Percentiles rank a stretch among this genome's conserved stretches.
Evolutionary conservation across 2,329 filamentous ascomycete species (phyloP).

Genomic region (Nigrospora osmanthi): DNA sequence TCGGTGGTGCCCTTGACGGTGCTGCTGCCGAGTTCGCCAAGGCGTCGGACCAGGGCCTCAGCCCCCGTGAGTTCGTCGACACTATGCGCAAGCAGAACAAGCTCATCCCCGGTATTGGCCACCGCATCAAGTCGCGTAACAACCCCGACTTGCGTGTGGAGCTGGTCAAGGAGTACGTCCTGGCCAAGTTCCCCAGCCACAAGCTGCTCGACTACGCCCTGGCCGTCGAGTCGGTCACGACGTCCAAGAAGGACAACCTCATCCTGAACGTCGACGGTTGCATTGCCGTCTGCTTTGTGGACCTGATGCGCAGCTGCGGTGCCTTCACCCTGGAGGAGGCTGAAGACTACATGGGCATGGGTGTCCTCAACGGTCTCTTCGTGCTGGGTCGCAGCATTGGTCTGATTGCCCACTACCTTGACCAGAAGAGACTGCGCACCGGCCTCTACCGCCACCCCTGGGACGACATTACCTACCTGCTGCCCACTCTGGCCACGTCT

Average conservation of each 20-base stretch:
- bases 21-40: constrained; percentile 98
- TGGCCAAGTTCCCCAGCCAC: constrained; percentile 94
- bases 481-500: constrained; percentile 68
- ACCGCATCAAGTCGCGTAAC: constrained; percentile 99
- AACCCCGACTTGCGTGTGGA: constrained; percentile 99
- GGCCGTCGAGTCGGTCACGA: constrained; percentile 95
- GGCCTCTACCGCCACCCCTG: constrained; percentile 98
- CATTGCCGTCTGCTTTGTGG: constrained; percentile 97
- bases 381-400: constrained; percentile 94
- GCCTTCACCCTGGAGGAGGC: constrained; percentile 94
- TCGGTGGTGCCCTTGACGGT: constrained; percentile 96
- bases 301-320: constrained; percentile 94
- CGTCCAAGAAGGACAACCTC: constrained; percentile 99
- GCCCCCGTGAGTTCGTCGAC: constrained; percentile 97
- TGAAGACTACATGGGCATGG: constrained; percentile 98
- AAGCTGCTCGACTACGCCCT: constrained; percentile 99
- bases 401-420: constrained; percentile 98
- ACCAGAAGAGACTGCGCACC: constrained; percentile 98
- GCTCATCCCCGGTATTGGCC: constrained; percentile 97
- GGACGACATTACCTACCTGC: constrained; percentile 95
- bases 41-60: constrained; percentile 96
- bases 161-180: constrained; percentile 97
- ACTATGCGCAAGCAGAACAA: constrained; percentile 99
- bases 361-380: constrained; percentile 98
- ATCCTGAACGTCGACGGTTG: constrained; percentile 99